Evolutionary conservation across 176 grass and related monocot species (phyloP).

Genomic region (Thinopyrum elongatum): DNA sequence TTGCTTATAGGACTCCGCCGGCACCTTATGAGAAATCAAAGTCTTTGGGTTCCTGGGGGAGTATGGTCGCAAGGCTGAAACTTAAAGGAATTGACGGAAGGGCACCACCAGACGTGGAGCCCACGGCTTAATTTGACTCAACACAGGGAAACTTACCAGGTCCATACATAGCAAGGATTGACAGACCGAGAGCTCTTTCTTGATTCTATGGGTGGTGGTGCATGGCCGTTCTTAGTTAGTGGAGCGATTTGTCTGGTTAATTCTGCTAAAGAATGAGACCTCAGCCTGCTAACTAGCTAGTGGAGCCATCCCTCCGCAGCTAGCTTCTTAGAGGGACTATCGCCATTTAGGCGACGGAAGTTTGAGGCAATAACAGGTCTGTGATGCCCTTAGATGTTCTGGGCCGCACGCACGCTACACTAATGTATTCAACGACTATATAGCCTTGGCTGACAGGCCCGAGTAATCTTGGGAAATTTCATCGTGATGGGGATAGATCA

Average conservation of each 20-base stretch:
- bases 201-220: conserved; percentile 60
- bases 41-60: conserved; percentile 61
- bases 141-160: conserved; percentile 53
- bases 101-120: conserved; percentile 33
- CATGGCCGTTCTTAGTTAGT: conserved; percentile 56
- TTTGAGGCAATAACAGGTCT: conserved; percentile 81
- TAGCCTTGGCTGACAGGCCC: conserved; percentile 63
- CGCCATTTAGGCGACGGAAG: conserved; percentile 60
- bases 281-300: too few relatives aligned
- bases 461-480: conserved; percentile 38
- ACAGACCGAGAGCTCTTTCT: conserved; percentile 54
- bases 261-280: too few relatives aligned
- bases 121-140: conserved; percentile 42
- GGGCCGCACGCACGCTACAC: conserved; percentile 58
- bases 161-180: conserved; percentile 70
- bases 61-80: conserved; percentile 35
- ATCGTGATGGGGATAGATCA: too few relatives aligned
- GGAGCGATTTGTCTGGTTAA: too few relatives aligned
- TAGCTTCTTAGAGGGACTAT: conserved; percentile 89
- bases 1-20: conserved; percentile 70
- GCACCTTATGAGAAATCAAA: conserved; percentile 92
- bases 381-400: conserved; percentile 89
- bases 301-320: conserved; percentile 55
- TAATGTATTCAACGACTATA: conserved; percentile 77
- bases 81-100: conserved; percentile 29